Percentiles rank a stretch among this genome's conserved stretches.
phyloP scores from a whole-genome alignment of 805 yeast species.

The Lipomyces oligophaga region DNA sequence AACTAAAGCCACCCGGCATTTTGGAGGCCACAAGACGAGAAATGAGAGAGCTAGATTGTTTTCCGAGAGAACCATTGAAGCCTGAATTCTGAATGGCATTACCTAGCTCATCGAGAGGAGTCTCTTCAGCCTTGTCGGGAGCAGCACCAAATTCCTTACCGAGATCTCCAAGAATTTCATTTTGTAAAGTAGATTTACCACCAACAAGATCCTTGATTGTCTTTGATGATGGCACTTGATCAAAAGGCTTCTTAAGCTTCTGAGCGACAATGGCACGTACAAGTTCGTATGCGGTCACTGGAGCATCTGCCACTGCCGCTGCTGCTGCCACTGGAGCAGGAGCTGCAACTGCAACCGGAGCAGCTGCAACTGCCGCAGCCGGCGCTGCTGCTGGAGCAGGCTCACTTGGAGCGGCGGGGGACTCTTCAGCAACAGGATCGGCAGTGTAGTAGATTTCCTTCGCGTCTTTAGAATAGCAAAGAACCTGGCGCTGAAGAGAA shows the following conservation, averaged over 20 bases:
- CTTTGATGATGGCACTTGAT: slow-evolving; percentile 79
- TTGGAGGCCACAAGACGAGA: slow-evolving; percentile 91
- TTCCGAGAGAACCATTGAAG: slow-evolving; percentile 85
- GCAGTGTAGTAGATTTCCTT: slow-evolving; percentile 91
- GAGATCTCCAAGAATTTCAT: slow-evolving; percentile 96
- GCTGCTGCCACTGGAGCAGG: slow-evolving; percentile 72
- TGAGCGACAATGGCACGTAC: slow-evolving; percentile 91
- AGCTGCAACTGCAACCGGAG: slow-evolving; percentile 57
- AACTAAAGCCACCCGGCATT: slow-evolving; percentile 99
- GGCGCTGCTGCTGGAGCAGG: slow-evolving; percentile 56
- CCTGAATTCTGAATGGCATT: slow-evolving; percentile 84
- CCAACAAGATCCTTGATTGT: slow-evolving; percentile 96
- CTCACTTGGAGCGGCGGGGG: slow-evolving; percentile 34
- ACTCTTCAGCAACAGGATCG: slow-evolving; percentile 38
- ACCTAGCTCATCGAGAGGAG: slow-evolving; percentile 92
- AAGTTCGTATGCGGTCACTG: slow-evolving; percentile 76
- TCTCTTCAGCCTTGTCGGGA: slow-evolving; percentile 98
- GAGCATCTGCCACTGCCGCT: slow-evolving; percentile 81
- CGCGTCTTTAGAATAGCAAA: slow-evolving; percentile 92
- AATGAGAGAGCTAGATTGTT: slow-evolving; percentile 82
- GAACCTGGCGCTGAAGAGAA: slow-evolving; percentile 85
- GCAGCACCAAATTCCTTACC: slow-evolving; percentile 98
- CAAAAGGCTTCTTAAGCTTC: slow-evolving; percentile 87
- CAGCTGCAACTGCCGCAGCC: slow-evolving; percentile 53
- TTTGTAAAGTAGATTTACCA: slow-evolving; percentile 98